Evolutionary conservation across 1,139 yeast genomes (phyloP), one percentile per base, ranked within the genome.

Genomic region (Barnettozyma hawaiiensis): DNA sequence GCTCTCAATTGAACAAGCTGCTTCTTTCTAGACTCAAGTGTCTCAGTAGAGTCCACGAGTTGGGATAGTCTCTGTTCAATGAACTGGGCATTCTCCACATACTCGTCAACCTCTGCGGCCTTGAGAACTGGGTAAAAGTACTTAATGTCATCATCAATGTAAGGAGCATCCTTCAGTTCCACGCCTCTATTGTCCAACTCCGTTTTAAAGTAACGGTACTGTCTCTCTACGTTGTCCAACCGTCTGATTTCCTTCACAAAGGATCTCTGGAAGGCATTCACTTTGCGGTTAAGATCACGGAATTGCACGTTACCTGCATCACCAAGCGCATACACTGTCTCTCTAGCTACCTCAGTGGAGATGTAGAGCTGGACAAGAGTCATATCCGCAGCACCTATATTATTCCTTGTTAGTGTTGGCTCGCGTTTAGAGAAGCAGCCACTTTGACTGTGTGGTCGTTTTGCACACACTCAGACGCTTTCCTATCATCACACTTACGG

Each of bases 271-370:
- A 92, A 94, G 4, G 89, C 72, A 46, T 84, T 82, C 43, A 85
- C 76, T 54, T 76, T 77, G 39, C 82, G 70, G 63, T 92, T 92
- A 64, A 92, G 71, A 63, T 92, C 97, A 47, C 96, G 75, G 63
- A 94, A 89, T 60, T 94, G 97, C 23, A 92, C 84, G 43, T 76
- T 70, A 2, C 96, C 96, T 46, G 83, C 67, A 48, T 79, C 78
- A 8, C 98, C 98, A 33, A 92, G 67, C 3, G 82, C 76, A 42
- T 84, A 81, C 12, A 89, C 94, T 47, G 87, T 81, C 48, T 89
- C 95, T 49, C 97, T 72, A 7, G 95, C 85, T 47, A 87, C 78
- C 62, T 92, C 98, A 27, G 82, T 78, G n/a, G 97, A 87, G 41
- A 92, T 80, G 63, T 85, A 92, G 60, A 92, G 76, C 66, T 92